Evolutionary conservation across 129 eudicot species (phyloP), one percentile per base, ranked within the genome.

Genomic region (Deinandra increscens): DNA sequence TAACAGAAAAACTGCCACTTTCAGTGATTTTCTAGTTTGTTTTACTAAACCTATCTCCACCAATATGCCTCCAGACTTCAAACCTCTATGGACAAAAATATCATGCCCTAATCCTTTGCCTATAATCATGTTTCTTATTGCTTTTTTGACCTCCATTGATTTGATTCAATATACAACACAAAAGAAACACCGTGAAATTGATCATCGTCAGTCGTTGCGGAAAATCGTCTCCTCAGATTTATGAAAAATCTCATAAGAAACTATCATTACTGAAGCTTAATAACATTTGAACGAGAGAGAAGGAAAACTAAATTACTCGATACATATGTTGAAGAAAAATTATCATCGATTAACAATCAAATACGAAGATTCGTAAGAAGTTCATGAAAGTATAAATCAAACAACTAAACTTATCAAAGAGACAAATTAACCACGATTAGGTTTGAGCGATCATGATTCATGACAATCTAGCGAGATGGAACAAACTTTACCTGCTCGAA

Each of bases 401-500:
- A 17, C 13, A 29, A 13, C 10, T 58, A 20, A 13, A 58, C 64
- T 70, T 56, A 70, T 10, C 4, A 44, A 13, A 26, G 65, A 14
- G 12, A 44, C 13, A 6, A 68, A 17, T 37, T 37, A 19, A 55
- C 34, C 33, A 22, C 14, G 33, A 53, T 20, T 46, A 6, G 8
- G 31, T 3, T 53, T 7, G 60, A 53, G 60, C 9, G 23, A 55
- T 55, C 37, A 55, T 22, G n/a, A 33, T 2, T 33, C 3, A 33
- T 36, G 39, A 55, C 7, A 22, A 55, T 23, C 0, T 55, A 22
- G 61, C 4, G 61, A 55, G 1, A 55, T 10, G 37, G 37, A 55
- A 38, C 17, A 13, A 19, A 38, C 22, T 20, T 53, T 23, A 69
- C 56, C 43, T 70, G 75, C 19, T 69, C 12, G 54, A 54, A 39